phyloP scores from a whole-genome alignment of 371 early-diverging fungal species.

The Coemansia sp. region DNA sequence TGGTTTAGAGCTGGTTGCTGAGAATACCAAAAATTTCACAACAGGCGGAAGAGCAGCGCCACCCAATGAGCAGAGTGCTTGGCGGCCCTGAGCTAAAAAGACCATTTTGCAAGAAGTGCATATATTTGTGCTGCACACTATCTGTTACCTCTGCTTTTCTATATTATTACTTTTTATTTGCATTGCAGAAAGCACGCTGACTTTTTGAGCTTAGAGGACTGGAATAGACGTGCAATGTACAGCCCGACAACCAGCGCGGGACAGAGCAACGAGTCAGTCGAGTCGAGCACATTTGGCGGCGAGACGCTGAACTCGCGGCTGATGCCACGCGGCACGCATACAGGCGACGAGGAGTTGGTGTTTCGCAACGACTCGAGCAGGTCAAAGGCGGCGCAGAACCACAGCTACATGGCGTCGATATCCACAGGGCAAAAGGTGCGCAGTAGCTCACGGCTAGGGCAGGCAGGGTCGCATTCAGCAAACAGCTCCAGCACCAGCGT shows the following conservation, averaged over 20 bases:
- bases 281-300: constrained; percentile 20
- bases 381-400: constrained; percentile 46
- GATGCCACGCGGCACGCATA: constrained; percentile 44
- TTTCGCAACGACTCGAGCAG: constrained; percentile 39
- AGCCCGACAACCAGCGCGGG: constrained; percentile 32
- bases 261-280: constrained; percentile 36
- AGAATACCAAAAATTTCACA: background rate
- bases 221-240: constrained; percentile 18
- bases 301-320: constrained; percentile 34
- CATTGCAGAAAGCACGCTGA: no score
- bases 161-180: no score
- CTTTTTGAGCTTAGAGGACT: background rate
- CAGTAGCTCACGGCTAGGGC: constrained; percentile 15
- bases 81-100: background rate
- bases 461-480: constrained; percentile 21
- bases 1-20: background rate
- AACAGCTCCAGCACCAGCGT: constrained; percentile 36
- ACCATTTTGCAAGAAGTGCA: background rate
- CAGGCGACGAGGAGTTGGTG: constrained; percentile 44
- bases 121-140: background rate
- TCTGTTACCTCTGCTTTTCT: no score
- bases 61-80: background rate
- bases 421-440: constrained; percentile 43
- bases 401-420: constrained; percentile 46
- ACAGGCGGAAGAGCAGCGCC: background rate